Conservation (phyloP, 495 filamentous ascomycete genomes). For the Xylaria grammica region DNA sequence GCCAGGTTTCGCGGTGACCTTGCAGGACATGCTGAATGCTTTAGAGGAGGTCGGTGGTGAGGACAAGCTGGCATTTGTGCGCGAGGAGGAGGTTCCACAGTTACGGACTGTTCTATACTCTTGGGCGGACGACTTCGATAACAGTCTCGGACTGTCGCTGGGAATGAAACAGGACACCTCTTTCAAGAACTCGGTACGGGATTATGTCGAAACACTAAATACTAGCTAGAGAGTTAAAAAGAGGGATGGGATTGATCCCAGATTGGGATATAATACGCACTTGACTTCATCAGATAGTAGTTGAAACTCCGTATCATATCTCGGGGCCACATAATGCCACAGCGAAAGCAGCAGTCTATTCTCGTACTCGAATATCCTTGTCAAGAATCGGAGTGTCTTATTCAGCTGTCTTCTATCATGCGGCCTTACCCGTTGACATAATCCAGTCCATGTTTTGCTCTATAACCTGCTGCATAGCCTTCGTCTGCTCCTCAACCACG, state of each 20-base stretch:
- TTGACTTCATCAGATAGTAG: too few species aligned
- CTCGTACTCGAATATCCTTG: too few species aligned
- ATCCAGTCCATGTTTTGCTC: conserved; percentile 67
- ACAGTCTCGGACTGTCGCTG: conserved; percentile 11
- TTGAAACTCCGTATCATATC: too few species aligned
- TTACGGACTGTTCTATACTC: conserved; percentile 12
- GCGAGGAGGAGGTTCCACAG: conserved; percentile 42
- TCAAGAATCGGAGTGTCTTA: too few species aligned
- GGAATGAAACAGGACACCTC: conserved; percentile 5
- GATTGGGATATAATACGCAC: too few species aligned
- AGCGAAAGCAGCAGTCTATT: too few species aligned
- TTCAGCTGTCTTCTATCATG: too few species aligned
- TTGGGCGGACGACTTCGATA: conserved; percentile 23
- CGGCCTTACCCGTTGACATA: conserved; percentile 31
- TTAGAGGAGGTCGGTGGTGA: conserved; percentile 62
- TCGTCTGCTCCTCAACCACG: conserved; percentile 63
- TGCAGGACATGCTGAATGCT: conserved; percentile 67
- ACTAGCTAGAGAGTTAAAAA: too few species aligned
- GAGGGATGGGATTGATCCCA: too few species aligned
- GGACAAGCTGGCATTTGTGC: conserved; percentile 58
- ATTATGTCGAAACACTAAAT: too few species aligned
- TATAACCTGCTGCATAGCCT: conserved; percentile 65
- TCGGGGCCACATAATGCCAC: too few species aligned
- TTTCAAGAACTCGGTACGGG: too few species aligned
- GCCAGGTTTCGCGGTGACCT: conserved; percentile 62